These are phyloP conservation scores for Golubevia sp. DNA, from an alignment of 1,284 basidiomycete genomes.

Conservation along the genomic window DNA sequence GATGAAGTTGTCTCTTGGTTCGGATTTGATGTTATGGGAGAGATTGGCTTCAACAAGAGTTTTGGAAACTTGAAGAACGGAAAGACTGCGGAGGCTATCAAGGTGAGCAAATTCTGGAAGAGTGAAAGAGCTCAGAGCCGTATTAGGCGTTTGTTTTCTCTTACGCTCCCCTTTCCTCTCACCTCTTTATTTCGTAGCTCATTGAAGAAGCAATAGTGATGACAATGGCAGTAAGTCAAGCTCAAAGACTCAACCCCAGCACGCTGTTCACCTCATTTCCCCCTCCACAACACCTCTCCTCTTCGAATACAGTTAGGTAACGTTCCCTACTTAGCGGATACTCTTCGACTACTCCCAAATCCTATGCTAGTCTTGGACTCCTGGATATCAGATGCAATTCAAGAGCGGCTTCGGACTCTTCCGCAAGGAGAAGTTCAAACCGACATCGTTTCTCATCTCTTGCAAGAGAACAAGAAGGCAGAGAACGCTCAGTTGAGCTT, in stretches of 20 bases:
- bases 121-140: too few relatives aligned
- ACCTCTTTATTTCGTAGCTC: too few relatives aligned
- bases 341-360: conserved; percentile 19
- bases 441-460: conserved; percentile 21
- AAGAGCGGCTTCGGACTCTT: conserved; percentile 10
- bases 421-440: conserved; percentile 7
- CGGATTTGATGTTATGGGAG: conserved; percentile 27
- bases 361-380: conserved; percentile 22
- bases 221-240: too few relatives aligned
- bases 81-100: conserved; percentile 15
- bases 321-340: conserved; percentile 20
- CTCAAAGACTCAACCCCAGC: too few relatives aligned
- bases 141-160: too few relatives aligned
- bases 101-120: neutral
- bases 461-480: conserved; percentile 6
- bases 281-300: too few relatives aligned
- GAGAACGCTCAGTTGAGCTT: conserved; percentile 3
- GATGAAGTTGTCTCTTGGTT: conserved; percentile 23
- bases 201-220: too few relatives aligned
- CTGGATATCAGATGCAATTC: conserved; percentile 9
- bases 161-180: too few relatives aligned
- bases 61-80: conserved; percentile 19
- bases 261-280: too few relatives aligned
- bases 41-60: conserved; percentile 18
- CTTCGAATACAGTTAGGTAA: conserved; percentile 24